Evolutionary conservation across 2,329 filamentous ascomycete species (phyloP).

Genomic region (Arthroderma uncinatum): DNA sequence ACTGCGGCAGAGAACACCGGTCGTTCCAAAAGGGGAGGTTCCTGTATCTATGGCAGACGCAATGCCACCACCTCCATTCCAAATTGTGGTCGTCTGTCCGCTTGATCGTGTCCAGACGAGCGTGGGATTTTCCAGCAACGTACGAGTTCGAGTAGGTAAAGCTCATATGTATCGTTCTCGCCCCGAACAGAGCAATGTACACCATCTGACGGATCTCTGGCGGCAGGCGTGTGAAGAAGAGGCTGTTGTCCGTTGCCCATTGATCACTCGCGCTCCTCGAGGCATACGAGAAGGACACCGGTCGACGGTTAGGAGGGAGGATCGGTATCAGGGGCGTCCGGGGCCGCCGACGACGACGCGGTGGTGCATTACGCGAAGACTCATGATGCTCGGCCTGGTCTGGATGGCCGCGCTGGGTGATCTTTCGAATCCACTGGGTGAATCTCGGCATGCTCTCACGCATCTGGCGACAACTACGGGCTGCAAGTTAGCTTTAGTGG

Average conservation of each 20-base stretch:
- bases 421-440: slow-evolving; percentile 1
- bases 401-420: neutral
- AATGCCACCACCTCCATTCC: neutral
- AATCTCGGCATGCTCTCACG: neutral
- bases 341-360: neutral
- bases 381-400: neutral
- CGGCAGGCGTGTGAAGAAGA: neutral
- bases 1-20: neutral
- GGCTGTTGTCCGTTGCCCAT: neutral
- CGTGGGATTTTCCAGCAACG: neutral
- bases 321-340: neutral
- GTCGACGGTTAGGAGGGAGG: neutral
- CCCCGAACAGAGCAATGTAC: neutral
- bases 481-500: neutral
- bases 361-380: neutral
- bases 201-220: slow-evolving; percentile 1
- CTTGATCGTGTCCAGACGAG: neutral
- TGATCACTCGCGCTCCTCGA: neutral
- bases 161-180: neutral
- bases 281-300: neutral
- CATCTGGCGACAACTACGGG: neutral
- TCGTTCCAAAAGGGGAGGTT: slow-evolving; percentile 1
- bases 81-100: neutral
- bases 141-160: neutral
- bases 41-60: neutral